Evolutionary conservation across 1,284 basidiomycete species (phyloP), one percentile per base, ranked within the genome.

Genomic region (Ceraceosorus bombacis): DNA sequence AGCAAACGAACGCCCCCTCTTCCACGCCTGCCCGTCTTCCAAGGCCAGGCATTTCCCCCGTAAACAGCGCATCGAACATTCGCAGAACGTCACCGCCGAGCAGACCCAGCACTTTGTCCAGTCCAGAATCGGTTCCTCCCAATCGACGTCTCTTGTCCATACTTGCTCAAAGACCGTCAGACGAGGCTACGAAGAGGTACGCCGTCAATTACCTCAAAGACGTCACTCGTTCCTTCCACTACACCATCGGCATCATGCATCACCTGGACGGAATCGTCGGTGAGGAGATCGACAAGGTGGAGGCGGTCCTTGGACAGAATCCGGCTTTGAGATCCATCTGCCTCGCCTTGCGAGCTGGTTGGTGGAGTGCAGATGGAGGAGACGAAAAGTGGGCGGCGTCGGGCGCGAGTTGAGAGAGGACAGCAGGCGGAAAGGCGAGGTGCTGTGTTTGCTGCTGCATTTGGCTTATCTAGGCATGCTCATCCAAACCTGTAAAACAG

Each of bases 191-290:
- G 10, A 77, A 77, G 50, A 61, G 64, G 58, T 71, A 69, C 57
- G 74, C 73, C n/a, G 64, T 77, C 1, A 58, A 65, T 12, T 75
- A 74, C 63, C 71, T 77, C 69, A 61, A 68, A 48, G 64, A 70
- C 53, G 62, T 67, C 37, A 71, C 74, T 7, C 54, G 61, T 8
- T 70, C 68, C 12, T 77, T 77, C 54, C 66, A 60, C 12, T 77
- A 77, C 53, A 77, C 74, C 36, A 62, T 62, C 51, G 65, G 68
- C 54, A 74, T 77, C 1, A 58, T 76, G 41, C 46, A 58, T 2
- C 51, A 63, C 0, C 64, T 77, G 10, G 62, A 74, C 46, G 52
- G 53, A 0, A 68, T 72, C 55, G 70, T 73, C 8, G 43, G 59
- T 5, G 39, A 46, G 3, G 74, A 77, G 46, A 61, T 73, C 9